Conservation (phyloP, 1,284 basidiomycete species). For the Xanthoconium separans region DNA sequence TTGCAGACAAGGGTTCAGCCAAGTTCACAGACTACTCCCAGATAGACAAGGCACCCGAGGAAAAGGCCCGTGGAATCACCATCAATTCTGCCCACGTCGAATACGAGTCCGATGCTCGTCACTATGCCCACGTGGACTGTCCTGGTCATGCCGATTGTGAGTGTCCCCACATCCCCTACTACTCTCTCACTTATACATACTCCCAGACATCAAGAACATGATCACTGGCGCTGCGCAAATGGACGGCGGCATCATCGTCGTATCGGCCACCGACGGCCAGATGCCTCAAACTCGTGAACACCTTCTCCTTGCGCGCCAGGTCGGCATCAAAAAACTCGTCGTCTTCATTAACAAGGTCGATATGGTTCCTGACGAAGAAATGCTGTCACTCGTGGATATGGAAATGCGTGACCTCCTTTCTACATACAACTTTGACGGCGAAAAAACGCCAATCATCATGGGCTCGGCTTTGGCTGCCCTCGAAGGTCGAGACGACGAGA, state of each 20-base stretch:
- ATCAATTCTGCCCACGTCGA: conserved; percentile 96
- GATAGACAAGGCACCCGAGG: conserved; percentile 99
- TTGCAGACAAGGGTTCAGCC: conserved; percentile 79
- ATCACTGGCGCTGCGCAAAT: conserved; percentile 99
- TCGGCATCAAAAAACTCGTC: conserved; percentile 97
- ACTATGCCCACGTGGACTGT: conserved; percentile 99
- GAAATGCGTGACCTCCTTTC: conserved; percentile 98
- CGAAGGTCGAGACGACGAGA: conserved; percentile 79
- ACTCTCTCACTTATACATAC: conserved; percentile 2
- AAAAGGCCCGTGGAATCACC: conserved; percentile 99
- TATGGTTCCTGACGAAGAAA: conserved; percentile 94
- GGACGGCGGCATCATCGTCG: conserved; percentile 97
- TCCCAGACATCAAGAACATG: conserved; percentile 95
- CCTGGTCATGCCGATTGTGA: conserved; percentile 91
- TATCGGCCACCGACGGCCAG: conserved; percentile 98
- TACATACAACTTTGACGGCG: conserved; percentile 94
- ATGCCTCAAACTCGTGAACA: conserved; percentile 99
- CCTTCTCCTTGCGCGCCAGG: conserved; percentile 94
- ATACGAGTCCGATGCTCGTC: conserved; percentile 90
- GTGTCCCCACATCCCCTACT: conserved; percentile 21
- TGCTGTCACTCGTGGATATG: conserved; percentile 99
- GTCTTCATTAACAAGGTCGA: conserved; percentile 99
- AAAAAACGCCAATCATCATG: conserved; percentile 95
- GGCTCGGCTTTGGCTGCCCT: conserved; percentile 96
- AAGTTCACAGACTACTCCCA: conserved; percentile 97